Evolutionary conservation across 2,329 filamentous ascomycete genomes (phyloP).

Genomic region (Paramyrothecium sp.): DNA sequence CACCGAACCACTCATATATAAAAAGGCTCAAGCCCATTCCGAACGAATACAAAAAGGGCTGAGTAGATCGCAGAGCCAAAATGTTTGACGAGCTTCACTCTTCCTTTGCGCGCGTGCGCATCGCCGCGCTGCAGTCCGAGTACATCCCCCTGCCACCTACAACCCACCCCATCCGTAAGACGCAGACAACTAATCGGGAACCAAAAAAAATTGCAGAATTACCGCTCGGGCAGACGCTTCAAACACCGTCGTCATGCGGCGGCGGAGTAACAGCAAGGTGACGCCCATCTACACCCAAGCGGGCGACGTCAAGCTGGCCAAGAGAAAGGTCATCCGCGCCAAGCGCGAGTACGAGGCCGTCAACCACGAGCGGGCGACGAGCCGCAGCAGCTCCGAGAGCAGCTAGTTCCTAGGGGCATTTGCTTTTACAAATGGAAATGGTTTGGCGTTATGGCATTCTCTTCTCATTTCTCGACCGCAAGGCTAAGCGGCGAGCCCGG

Average conservation of each 20-base stretch:
- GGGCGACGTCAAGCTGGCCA: constrained; percentile 1
- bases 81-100: constrained; percentile 41
- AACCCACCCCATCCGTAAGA: not conserved
- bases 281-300: not conserved
- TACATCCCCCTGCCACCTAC: constrained; percentile 28
- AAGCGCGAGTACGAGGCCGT: not conserved
- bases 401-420: not conserved
- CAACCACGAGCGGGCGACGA: too few relatives aligned
- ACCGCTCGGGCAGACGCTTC: not conserved
- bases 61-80: constrained; percentile 4
- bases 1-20: too few relatives aligned
- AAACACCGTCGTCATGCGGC: not conserved
- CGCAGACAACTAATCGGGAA: too few relatives aligned
- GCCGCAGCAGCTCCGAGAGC: too few relatives aligned
- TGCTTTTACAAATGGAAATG: not conserved
- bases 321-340: not conserved
- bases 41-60: not conserved
- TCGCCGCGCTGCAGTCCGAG: constrained; percentile 46
- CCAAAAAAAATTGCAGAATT: not conserved
- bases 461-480: too few relatives aligned
- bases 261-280: not conserved
- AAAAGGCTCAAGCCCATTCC: not conserved
- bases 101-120: constrained; percentile 43
- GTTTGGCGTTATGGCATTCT: not conserved
- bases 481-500: too few relatives aligned